These are phyloP conservation scores for Alternaria novae-zelandiae DNA, from an alignment of 2,329 filamentous ascomycete genomes.

Conservation along the genomic window DNA sequence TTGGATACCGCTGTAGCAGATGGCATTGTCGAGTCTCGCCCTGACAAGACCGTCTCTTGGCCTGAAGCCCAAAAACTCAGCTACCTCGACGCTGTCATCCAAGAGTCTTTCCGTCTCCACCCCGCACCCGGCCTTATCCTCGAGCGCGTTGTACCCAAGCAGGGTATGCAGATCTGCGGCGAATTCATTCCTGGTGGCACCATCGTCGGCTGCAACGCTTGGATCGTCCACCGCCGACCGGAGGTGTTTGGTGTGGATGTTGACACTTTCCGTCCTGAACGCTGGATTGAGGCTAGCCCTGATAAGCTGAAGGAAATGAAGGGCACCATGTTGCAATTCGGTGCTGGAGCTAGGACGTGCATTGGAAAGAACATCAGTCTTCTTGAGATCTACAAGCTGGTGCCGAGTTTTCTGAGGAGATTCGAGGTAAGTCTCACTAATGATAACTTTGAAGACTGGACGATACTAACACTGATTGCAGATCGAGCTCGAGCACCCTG, in stretches of 20 bases:
- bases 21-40: slow-evolving; percentile 54
- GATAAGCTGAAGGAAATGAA: slow-evolving; percentile 70
- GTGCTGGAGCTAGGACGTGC: slow-evolving; percentile 73
- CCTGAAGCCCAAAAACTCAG: slow-evolving; percentile 71
- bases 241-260: slow-evolving; percentile 73
- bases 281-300: slow-evolving; percentile 65
- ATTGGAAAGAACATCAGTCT: slow-evolving; percentile 63
- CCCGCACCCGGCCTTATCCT: slow-evolving; percentile 75
- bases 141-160: slow-evolving; percentile 72
- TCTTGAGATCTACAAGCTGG: slow-evolving; percentile 59
- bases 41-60: slow-evolving; percentile 70
- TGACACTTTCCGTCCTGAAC: slow-evolving; percentile 70
- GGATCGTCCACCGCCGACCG: slow-evolving; percentile 73
- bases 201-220: slow-evolving; percentile 76
- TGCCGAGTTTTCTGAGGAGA: slow-evolving; percentile 65
- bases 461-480: neutral
- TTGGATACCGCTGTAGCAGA: slow-evolving; percentile 64
- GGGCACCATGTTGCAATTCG: slow-evolving; percentile 75
- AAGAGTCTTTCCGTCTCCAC: slow-evolving; percentile 79
- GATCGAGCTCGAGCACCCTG: slow-evolving; percentile 50
- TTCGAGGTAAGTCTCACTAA: slow-evolving; percentile 58
- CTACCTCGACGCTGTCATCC: slow-evolving; percentile 79
- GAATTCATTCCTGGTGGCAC: slow-evolving; percentile 70
- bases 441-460: neutral
- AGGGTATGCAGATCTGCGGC: slow-evolving; percentile 69